phyloP scores from a whole-genome alignment of 495 filamentous ascomycete genomes.

The Venustampulla echinocandica region DNA sequence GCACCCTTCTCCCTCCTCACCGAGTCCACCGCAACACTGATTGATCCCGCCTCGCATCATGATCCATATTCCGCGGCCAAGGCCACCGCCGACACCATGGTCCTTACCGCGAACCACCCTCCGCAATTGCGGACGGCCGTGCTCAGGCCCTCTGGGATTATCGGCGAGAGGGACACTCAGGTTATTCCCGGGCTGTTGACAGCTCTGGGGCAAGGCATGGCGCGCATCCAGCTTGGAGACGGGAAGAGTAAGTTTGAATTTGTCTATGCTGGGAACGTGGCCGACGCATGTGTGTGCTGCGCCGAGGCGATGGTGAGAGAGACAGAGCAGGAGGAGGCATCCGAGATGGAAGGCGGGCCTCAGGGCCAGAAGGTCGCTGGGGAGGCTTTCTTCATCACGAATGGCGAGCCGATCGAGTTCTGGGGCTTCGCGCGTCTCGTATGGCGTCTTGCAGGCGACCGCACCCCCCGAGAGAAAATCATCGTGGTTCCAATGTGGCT shows the following conservation, averaged over 20 bases:
- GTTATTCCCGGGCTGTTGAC: conserved; percentile 52
- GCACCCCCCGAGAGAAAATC: neutral
- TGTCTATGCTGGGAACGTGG: conserved; percentile 67
- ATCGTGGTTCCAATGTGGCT: neutral
- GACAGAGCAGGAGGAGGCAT: neutral
- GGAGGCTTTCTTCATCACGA: conserved; percentile 90
- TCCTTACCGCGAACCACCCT: conserved; percentile 68
- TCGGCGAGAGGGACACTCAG: conserved; percentile 71
- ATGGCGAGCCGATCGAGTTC: conserved; percentile 83
- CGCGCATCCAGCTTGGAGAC: conserved; percentile 70
- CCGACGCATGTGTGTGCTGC: conserved; percentile 63
- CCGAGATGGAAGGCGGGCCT: neutral
- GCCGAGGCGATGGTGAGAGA: conserved; percentile 55
- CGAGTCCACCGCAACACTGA: neutral
- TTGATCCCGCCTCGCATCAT: neutral
- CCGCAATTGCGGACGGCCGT: conserved; percentile 56
- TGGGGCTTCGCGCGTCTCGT: conserved; percentile 80
- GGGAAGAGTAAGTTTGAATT: conserved; percentile 83
- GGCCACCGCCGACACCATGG: conserved; percentile 75
- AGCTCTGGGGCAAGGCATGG: conserved; percentile 53
- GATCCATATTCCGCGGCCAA: conserved; percentile 30
- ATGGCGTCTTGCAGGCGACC: conserved; percentile 58
- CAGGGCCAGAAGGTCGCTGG: conserved; percentile 60
- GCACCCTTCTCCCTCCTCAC: neutral
- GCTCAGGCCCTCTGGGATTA: conserved; percentile 78